A percentile compares a stretch with the other conserved stretches of the same genome.
Evolutionary conservation across 306 rosid species (phyloP).

Genomic region (Lathyrus tuberosus): DNA sequence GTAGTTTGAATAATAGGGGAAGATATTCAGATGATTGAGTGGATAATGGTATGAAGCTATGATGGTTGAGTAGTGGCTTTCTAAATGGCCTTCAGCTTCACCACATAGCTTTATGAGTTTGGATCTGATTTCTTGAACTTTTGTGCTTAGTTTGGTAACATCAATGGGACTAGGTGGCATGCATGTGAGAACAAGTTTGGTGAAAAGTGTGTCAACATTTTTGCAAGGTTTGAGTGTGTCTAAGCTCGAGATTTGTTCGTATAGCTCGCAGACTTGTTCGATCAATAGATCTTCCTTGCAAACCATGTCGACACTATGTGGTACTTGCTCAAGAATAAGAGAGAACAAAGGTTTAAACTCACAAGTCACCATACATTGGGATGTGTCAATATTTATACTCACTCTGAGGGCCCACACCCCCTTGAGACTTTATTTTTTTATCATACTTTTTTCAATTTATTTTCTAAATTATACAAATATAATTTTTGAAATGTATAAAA

Average conservation of each 20-base stretch:
- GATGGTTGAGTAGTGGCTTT: constrained; percentile 25
- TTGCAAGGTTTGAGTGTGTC: constrained; percentile 24
- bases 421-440: background rate
- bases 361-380: constrained; percentile 1
- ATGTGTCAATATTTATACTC: background rate
- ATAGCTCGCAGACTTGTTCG: constrained; percentile 3
- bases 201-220: constrained; percentile 19
- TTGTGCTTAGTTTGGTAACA: constrained; percentile 3
- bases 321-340: background rate
- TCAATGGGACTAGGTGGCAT: constrained; percentile 11
- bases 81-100: constrained; percentile 27
- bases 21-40: background rate
- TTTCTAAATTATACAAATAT: too few species aligned
- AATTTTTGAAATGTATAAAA: too few species aligned
- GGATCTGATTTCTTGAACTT: constrained; percentile 17
- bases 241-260: constrained; percentile 4
- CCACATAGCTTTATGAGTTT: constrained; percentile 14
- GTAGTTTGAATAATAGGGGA: constrained; percentile 17
- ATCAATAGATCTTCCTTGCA: constrained; percentile 14
- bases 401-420: background rate
- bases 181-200: constrained; percentile 25
- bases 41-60: constrained; percentile 10
- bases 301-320: constrained; percentile 28
- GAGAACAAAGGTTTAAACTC: background rate
- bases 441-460: too few species aligned